Evolutionary conservation across 495 filamentous ascomycete genomes (phyloP).

Genomic region (Cladorrhinum samala): DNA sequence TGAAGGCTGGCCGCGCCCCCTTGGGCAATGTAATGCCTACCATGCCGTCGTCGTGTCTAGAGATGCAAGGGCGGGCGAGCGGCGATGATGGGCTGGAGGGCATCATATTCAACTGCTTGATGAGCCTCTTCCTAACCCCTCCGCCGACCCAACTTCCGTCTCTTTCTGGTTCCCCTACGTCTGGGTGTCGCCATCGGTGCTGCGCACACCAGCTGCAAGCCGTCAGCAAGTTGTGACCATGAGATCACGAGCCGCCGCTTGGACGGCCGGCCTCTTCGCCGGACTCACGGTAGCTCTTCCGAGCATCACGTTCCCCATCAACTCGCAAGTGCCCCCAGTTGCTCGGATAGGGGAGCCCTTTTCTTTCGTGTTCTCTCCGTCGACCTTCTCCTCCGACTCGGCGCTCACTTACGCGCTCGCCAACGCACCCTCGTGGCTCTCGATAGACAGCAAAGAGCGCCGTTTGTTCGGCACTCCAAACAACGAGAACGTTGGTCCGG

Average conservation of each 20-base stretch:
- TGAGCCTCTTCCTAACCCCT: not conserved
- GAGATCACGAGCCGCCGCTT: conserved; percentile 6
- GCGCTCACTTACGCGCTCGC: conserved; percentile 56
- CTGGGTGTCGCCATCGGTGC: not conserved
- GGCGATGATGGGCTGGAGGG: not conserved
- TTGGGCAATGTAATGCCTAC: not conserved
- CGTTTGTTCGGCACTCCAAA: conserved; percentile 61
- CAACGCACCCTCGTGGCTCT: conserved; percentile 62
- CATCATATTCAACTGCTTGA: too few relatives aligned
- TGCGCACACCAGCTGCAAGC: not conserved
- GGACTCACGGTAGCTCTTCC: conserved; percentile 36
- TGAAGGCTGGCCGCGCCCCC: conserved; percentile 5
- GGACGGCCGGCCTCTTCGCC: conserved; percentile 14
- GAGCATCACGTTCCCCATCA: conserved; percentile 60
- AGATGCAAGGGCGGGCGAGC: conserved; percentile 14
- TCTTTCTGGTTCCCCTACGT: conserved; percentile 1
- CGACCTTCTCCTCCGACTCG: conserved; percentile 56
- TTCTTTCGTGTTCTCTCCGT: conserved; percentile 59
- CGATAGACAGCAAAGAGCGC: conserved; percentile 54
- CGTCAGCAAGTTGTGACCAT: conserved; percentile 11
- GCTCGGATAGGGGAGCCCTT: conserved; percentile 60
- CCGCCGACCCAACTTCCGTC: not conserved
- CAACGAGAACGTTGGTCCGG: conserved; percentile 48
- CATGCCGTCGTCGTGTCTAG: not conserved
- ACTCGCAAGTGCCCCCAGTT: conserved; percentile 70